phyloP scores from a whole-genome alignment of 2,329 filamentous ascomycete species.

The Aspergillus sp. region DNA sequence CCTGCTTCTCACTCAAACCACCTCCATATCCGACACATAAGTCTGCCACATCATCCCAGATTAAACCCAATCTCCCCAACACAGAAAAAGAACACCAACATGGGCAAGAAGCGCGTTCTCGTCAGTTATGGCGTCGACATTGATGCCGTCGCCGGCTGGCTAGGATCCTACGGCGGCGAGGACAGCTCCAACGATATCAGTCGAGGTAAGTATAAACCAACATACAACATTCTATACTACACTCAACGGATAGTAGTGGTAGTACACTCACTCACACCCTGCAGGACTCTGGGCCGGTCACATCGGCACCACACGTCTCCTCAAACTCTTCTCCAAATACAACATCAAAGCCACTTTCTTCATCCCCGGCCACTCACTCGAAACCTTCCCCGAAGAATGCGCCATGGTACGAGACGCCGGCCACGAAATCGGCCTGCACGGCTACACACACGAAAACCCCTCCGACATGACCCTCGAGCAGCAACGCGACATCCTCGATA shows the following conservation, averaged over 20 bases:
- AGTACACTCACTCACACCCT: not conserved
- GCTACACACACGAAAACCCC: conserved; percentile 75
- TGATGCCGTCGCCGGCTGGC: conserved; percentile 75
- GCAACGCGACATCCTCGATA: conserved; percentile 74
- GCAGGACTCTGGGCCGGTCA: conserved; percentile 68
- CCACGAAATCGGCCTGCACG: conserved; percentile 69
- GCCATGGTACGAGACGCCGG: conserved; percentile 62
- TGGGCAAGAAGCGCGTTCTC: conserved; percentile 54
- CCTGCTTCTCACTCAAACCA: not conserved
- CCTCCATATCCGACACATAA: conserved; percentile 1
- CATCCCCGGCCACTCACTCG: conserved; percentile 64
- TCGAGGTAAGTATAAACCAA: conserved; percentile 52
- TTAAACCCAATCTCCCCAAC: too few relatives aligned
- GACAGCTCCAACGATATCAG: conserved; percentile 73
- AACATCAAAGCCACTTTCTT: conserved; percentile 70
- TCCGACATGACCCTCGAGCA: conserved; percentile 72
- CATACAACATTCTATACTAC: too few relatives aligned
- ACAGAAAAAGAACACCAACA: conserved; percentile 5
- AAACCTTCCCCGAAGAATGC: conserved; percentile 68
- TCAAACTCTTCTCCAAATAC: conserved; percentile 73
- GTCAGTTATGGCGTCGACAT: conserved; percentile 71
- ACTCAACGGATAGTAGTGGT: too few relatives aligned
- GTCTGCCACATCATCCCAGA: not conserved
- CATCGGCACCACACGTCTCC: conserved; percentile 63
- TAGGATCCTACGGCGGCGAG: conserved; percentile 73